Percentiles rank a stretch among this genome's conserved stretches.
These are phyloP conservation scores for Corylus avellana DNA, from an alignment of 306 rosid genomes.

Conservation along the genomic window DNA sequence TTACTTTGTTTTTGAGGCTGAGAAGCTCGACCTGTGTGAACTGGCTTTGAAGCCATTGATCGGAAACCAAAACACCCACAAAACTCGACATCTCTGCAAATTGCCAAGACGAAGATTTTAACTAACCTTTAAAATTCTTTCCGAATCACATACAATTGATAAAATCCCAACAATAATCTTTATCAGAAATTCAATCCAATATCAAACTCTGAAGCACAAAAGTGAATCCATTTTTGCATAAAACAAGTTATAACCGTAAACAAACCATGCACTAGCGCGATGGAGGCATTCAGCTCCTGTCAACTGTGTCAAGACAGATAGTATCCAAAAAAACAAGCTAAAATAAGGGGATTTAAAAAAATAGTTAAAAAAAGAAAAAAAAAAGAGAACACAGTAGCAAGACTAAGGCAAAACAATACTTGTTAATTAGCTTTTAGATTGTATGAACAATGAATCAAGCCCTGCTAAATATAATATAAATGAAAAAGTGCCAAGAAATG, in stretches of 20 bases:
- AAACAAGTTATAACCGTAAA: constrained; percentile 25
- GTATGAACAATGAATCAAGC: neutral
- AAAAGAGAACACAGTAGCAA: neutral
- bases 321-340: constrained; percentile 29
- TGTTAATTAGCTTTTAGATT: neutral
- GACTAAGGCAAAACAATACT: neutral
- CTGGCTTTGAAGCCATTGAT: constrained; percentile 92
- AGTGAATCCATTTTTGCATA: constrained; percentile 23
- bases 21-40: constrained; percentile 97
- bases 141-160: constrained; percentile 9
- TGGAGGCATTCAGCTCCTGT: constrained; percentile 25
- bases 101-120: constrained; percentile 19
- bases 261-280: constrained; percentile 23
- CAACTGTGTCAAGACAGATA: constrained; percentile 38
- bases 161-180: constrained; percentile 16
- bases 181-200: constrained; percentile 16
- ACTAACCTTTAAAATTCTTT: constrained; percentile 23
- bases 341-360: neutral
- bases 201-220: constrained; percentile 27
- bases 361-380: no score
- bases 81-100: constrained; percentile 70
- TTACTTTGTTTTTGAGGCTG: constrained; percentile 74
- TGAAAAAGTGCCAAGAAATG: constrained; percentile 10
- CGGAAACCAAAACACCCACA: constrained; percentile 78
- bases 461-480: constrained; percentile 24